These are phyloP conservation scores for Aspergillus leporis DNA, from an alignment of 495 filamentous ascomycete genomes.

Conservation along the genomic window DNA sequence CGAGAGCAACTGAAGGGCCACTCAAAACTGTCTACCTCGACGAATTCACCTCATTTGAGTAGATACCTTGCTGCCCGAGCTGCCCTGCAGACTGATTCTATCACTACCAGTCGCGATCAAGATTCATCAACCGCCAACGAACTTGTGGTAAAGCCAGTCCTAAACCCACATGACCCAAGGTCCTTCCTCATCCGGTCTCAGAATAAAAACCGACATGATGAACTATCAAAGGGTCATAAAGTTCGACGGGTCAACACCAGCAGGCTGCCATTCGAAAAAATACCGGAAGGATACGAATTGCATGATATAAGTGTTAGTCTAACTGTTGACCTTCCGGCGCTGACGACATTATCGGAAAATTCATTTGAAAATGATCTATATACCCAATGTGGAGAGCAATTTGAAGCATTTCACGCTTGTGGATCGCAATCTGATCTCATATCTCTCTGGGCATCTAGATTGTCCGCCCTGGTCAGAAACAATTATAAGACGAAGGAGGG, in stretches of 20 bases:
- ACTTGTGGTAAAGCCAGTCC: neutral
- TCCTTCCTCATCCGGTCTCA: constrained; percentile 38
- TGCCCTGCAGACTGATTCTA: constrained; percentile 24
- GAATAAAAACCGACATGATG: neutral
- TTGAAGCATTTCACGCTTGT: constrained; percentile 17
- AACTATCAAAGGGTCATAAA: constrained; percentile 18
- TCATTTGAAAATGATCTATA: constrained; percentile 21
- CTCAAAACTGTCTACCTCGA: constrained; percentile 3
- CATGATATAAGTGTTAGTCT: constrained; percentile 26
- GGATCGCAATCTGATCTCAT: constrained; percentile 8
- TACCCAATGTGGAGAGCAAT: constrained; percentile 16
- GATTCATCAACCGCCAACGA: neutral
- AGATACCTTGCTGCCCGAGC: constrained; percentile 43
- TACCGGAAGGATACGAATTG: constrained; percentile 31
- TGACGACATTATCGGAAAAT: constrained; percentile 11
- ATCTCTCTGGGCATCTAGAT: constrained; percentile 15
- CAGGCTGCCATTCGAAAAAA: constrained; percentile 39
- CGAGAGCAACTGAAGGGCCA: constrained; percentile 22
- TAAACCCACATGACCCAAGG: constrained; percentile 36
- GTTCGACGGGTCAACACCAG: constrained; percentile 25
- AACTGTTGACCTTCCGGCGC: constrained; percentile 8
- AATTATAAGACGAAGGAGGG: constrained; percentile 17
- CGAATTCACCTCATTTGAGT: constrained; percentile 35
- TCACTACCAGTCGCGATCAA: neutral
- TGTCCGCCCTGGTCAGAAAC: constrained; percentile 18